Base-by-base conservation (phyloP, 768 basidiomycete genomes). In the Boletellus emodensis region DNA sequence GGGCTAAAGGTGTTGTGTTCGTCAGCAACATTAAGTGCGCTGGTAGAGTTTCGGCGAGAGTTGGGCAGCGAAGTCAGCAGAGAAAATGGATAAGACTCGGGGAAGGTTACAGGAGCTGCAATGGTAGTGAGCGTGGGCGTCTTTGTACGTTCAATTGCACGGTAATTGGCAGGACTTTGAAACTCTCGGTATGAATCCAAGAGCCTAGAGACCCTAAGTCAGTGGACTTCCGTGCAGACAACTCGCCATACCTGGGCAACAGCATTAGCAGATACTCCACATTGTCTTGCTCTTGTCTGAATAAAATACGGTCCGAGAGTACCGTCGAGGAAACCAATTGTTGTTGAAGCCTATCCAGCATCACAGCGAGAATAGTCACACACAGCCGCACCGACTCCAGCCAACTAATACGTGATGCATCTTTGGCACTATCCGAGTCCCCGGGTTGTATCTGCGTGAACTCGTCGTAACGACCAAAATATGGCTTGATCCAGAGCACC, bases 401-500 rank as follows among this genome's bases (percentile, higher is more conserved):
- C 94, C 94, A 97, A 46, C 75, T 78, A 22, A 95, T 78, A 9
- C 89, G 80, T n/a, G 87, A 84, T 9, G 78, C 73, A 63, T 96
- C 92, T 40, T 81, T 77, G 17, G 72, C 75, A 34, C 62, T 67
- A 52, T 93, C 88, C 3, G 80, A 71, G 55, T 94, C 93, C 48
- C 76, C 82, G 2, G 80, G 69, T 48, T 78, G 75, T 12, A 78
- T 78, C 55, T 83, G 79, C 17, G 75, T 63, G 57, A 82, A 87
- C 67, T 94, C 94, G 55, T 97, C 93, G 62, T 87, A 97, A 26
- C 82, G 81, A 22, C 94, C 94, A 60, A 98, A 90, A 66, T 94
- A 85, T 2, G 94, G 92, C 64, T 94, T 95, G 57, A 98, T 86
- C 94, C 94, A 97, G 18, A 86, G 80, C 10, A 94, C 84, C 24